A percentile compares a stretch with the other conserved stretches of the same genome.
phyloP scores from a whole-genome alignment of 805 yeast genomes.

The Kuraishia molischiana region DNA sequence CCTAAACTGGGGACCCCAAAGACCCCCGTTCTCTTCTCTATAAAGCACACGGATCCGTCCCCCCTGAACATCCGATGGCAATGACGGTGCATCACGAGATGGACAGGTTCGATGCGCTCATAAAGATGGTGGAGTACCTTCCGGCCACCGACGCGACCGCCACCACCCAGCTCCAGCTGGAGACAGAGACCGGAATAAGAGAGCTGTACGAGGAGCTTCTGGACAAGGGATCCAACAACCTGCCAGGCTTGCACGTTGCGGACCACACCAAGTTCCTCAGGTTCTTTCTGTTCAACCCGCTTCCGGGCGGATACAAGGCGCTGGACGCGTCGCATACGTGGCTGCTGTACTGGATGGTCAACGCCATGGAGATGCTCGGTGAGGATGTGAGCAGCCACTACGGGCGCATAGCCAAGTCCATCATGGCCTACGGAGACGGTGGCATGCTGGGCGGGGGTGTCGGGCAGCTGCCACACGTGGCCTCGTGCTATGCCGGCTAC shows the following conservation, averaged over 20 bases:
- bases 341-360: constrained; percentile 79
- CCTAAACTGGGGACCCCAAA: no score
- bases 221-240: constrained; percentile 18
- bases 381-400: constrained; percentile 16
- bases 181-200: constrained; percentile 24
- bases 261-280: constrained; percentile 35
- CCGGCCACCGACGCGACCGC: constrained; percentile 14
- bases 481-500: constrained; percentile 74
- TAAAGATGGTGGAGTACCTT: constrained; percentile 12
- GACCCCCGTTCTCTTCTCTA: no score
- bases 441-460: constrained; percentile 87
- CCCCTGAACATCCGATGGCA: no score
- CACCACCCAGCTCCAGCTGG: constrained; percentile 27
- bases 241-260: constrained; percentile 17
- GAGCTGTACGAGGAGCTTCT: constrained; percentile 20
- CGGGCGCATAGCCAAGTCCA: constrained; percentile 15
- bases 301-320: constrained; percentile 41
- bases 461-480: constrained; percentile 76
- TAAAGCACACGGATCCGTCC: no score
- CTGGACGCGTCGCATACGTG: constrained; percentile 91
- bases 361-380: constrained; percentile 36
- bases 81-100: background rate
- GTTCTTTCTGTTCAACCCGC: constrained; percentile 26
- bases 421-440: constrained; percentile 17
- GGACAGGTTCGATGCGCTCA: constrained; percentile 12